Evolutionary conservation across 192 early-diverging fungal genomes (phyloP), one percentile per base, ranked within the genome.

Genomic region (Coemansia sp.): DNA sequence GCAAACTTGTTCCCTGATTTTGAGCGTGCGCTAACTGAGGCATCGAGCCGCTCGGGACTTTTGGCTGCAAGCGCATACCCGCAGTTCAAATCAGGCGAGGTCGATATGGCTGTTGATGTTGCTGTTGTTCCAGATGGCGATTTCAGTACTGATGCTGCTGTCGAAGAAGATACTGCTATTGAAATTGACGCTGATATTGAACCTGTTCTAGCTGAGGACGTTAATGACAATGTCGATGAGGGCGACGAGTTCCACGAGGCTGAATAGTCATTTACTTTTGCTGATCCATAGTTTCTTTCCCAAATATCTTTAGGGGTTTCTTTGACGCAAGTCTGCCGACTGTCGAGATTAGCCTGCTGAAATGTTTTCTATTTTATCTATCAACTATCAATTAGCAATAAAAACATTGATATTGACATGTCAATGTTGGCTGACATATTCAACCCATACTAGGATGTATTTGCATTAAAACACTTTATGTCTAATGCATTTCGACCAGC

Each of bases 1-100:
- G 82, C 82, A 31, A 91, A 97, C 56, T 83, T 97, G 67, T 98
- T 98, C 83, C 89, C 94, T 6, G 92, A 92, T 68, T 74, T 74
- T 74, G 76, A 70, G 56, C 67, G 60, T 38, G 61, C 60, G 14
- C 24, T 79, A 40, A 58, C 36, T 1, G 56, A 57, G 31, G 58
- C 70, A 11, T 51, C 61, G 5, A 37, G 17, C 37, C 23, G 28
- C 1, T 47, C 25, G 6, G 21, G 18, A 15, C 63, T 49, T 7
- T 52, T 61, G 58, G 20, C 64, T 73, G 24, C 67, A 55, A 23
- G 66, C 62, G 52, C 28, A 51, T 79, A 79, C 24, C 38, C 65
- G 31, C 56, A 61, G 46, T 71, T 64, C 64, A 73, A 65, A 52
- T 15, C 52, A 54, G 60, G 14, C n/a, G 60, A 52, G 15, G 3